A percentile compares a stretch with the other conserved stretches of the same genome.
Evolutionary conservation across 2,329 filamentous ascomycete species (phyloP).

Genomic region (Nothopassalora personata): DNA sequence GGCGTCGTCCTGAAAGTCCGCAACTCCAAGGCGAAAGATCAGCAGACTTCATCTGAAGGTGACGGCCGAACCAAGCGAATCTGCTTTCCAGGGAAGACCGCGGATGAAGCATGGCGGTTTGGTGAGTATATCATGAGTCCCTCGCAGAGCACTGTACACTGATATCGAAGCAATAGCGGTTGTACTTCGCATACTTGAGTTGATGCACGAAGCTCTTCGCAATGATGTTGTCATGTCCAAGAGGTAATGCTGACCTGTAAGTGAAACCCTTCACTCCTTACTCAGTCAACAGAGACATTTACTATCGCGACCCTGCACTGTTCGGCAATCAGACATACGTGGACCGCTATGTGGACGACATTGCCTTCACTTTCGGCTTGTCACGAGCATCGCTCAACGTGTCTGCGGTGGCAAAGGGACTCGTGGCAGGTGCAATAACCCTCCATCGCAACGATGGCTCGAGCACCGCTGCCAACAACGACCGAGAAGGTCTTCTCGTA

Average conservation of each 20-base stretch:
- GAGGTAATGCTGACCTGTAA: constrained; percentile 40
- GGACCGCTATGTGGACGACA: constrained; percentile 66
- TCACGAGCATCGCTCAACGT: constrained; percentile 64
- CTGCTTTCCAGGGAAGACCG: constrained; percentile 51
- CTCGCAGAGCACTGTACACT: not conserved
- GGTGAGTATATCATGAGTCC: constrained; percentile 32
- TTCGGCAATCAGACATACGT: constrained; percentile 66
- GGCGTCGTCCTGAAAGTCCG: constrained; percentile 45
- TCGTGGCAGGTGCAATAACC: constrained; percentile 56
- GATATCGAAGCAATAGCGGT: constrained; percentile 40
- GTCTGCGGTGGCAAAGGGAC: constrained; percentile 67
- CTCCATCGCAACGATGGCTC: constrained; percentile 46
- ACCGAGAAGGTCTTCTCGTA: constrained; percentile 54
- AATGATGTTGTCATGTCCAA: constrained; percentile 51
- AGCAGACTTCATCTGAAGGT: not conserved
- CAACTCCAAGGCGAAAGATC: not conserved
- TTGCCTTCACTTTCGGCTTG: constrained; percentile 64
- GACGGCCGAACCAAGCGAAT: constrained; percentile 22
- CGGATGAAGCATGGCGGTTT: constrained; percentile 55
- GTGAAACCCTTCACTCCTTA: constrained; percentile 10
- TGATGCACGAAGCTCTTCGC: constrained; percentile 50
- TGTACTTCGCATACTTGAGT: constrained; percentile 50
- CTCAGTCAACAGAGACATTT: constrained; percentile 59
- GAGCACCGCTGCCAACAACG: constrained; percentile 36
- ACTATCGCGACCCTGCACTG: constrained; percentile 68